phyloP scores from a whole-genome alignment of 2,329 filamentous ascomycete genomes.

The Fusarium verrucosum region DNA sequence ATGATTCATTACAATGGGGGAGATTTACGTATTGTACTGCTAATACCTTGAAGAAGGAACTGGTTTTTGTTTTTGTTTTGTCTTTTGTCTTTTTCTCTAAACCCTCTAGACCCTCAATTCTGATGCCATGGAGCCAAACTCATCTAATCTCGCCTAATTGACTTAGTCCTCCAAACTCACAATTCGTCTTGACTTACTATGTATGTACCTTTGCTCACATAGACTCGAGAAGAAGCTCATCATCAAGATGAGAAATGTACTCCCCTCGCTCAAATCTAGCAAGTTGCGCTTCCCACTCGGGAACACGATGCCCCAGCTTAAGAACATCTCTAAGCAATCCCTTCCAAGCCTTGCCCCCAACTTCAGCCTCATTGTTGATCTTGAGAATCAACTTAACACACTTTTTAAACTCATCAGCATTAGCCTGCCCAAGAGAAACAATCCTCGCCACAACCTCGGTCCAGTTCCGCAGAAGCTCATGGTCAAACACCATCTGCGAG shows the following conservation, averaged over 20 bases:
- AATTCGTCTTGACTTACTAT: no score
- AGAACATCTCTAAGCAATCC: constrained; percentile 17
- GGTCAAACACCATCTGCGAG: constrained; percentile 42
- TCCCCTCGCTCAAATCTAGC: constrained; percentile 10
- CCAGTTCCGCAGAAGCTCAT: constrained; percentile 36
- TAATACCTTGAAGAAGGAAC: no score
- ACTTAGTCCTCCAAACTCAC: background rate
- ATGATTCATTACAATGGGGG: no score
- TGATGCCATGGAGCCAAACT: no score
- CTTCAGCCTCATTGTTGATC: background rate
- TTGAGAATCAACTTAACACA: background rate
- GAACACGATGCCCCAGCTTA: constrained; percentile 21
- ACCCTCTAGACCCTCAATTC: no score
- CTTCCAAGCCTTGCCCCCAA: constrained; percentile 7
- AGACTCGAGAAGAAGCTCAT: constrained; percentile 1
- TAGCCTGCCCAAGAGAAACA: constrained; percentile 20
- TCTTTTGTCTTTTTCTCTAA: no score
- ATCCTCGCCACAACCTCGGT: constrained; percentile 26
- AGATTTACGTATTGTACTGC: no score
- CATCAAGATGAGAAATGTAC: constrained; percentile 23
- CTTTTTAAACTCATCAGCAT: background rate
- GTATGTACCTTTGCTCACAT: background rate
- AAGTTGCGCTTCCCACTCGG: constrained; percentile 37
- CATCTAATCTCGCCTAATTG: no score
- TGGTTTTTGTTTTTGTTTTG: no score